These are phyloP conservation scores for Silene conica DNA, from an alignment of 148 eudicot species.

Conservation along the genomic window DNA sequence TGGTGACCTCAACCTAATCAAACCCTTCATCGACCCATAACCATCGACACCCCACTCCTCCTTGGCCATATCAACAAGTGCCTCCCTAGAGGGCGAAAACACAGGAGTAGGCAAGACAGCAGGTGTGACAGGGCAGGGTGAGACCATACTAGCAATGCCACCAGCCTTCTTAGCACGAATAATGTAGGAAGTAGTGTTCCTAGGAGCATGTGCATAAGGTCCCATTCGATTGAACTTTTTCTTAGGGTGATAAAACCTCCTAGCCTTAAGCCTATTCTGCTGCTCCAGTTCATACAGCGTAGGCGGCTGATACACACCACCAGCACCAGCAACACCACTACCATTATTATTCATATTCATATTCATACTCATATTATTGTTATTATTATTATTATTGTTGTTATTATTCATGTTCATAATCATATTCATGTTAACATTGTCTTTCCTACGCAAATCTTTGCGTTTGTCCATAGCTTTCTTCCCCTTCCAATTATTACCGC, in stretches of 20 bases:
- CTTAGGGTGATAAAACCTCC: conserved; percentile 57
- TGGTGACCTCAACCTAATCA: conserved; percentile 77
- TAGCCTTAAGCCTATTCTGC: conserved; percentile 72
- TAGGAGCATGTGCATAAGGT: conserved; percentile 80
- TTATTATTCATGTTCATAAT: not conserved
- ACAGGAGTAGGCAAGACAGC: conserved; percentile 86
- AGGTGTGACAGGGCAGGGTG: conserved; percentile 84
- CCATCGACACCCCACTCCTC: conserved; percentile 99
- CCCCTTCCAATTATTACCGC: conserved; percentile 54
- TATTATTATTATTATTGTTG: no score
- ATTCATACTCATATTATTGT: not conserved
- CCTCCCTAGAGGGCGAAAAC: conserved; percentile 86
- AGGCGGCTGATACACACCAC: not conserved
- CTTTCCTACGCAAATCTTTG: conserved; percentile 29
- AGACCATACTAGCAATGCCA: conserved; percentile 75
- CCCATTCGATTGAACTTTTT: conserved; percentile 67
- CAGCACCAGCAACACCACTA: not conserved
- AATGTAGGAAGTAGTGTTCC: conserved; percentile 75
- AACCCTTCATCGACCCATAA: conserved; percentile 93
- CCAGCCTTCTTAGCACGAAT: conserved; percentile 89
- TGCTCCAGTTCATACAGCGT: conserved; percentile 58
- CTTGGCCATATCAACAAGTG: conserved; percentile 89
- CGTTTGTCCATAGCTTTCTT: conserved; percentile 57
- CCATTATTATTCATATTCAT: conserved; percentile 1
- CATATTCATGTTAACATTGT: not conserved